Base-by-base conservation (phyloP, 208 protist species). In the Zelonia costaricensis region DNA sequence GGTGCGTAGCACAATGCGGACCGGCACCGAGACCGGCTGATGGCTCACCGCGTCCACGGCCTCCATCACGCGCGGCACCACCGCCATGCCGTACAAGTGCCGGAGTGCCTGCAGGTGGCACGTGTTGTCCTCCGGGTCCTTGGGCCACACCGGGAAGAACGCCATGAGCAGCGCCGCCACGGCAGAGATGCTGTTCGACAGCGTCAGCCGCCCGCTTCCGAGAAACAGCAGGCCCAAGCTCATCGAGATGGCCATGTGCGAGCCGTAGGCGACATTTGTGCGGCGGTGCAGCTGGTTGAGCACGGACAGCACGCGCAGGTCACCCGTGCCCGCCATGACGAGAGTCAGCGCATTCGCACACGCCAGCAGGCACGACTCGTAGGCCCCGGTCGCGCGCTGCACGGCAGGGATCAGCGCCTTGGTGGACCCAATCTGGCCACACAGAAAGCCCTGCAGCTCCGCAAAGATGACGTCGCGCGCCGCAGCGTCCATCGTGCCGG, bases 201-300 rank as follows among this genome's bases (percentile, higher is more conserved):
- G 72, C 0, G 93, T 96, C 16, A 91, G 78, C 15, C 86, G 75
- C 12, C 95, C 95, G 25, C 84, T 93, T 25, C 97, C 97, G 10
- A 99, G 76, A 51, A 98, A 99, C 1, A 99, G 67, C 22, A 99
- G 62, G 10, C 98, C 98, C 38, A 97, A 84, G 8, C 93, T 81
- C 91, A 99, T 98, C 33, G 82, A 80, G 8, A 97, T 56, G 5
- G 95, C 86, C 95, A 98, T 97, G 74, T 98, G 93, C 27, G 80
- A 74, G 23, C 98, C 97, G 78, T 98, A 99, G 5, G 69, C 55
- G 3, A 87, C 72, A 27, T 90, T 76, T 5, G 73, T 62, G 40
- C 75, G 77, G 4, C 62, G 65, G 54, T 94, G 74, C 8, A 98
- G 54, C 18, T 69, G 76, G 40, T 88, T 82, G 23, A 98, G 60